Conservation (phyloP, 2,329 filamentous ascomycete genomes). For the Xylariaceae sp. region DNA sequence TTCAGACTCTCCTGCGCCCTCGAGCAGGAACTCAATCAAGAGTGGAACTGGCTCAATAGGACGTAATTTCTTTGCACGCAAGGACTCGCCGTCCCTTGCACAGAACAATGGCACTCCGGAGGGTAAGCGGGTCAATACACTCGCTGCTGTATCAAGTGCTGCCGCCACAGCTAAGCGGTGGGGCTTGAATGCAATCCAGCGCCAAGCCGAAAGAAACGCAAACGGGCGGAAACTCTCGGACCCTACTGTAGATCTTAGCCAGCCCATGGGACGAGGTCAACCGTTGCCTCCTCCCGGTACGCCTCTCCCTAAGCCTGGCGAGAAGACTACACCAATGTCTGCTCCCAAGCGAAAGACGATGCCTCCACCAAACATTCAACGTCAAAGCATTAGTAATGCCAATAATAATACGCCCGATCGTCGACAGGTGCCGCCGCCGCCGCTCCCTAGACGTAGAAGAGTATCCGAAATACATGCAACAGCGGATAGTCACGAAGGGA, state of each 20-base stretch:
- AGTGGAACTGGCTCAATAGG: conserved; percentile 24
- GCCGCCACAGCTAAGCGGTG: conserved; percentile 30
- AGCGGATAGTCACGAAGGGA: conserved; percentile 8
- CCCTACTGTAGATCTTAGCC: conserved; percentile 26
- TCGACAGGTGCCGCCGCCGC: conserved; percentile 23
- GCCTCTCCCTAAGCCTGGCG: conserved; percentile 26
- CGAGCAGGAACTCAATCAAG: conserved; percentile 22
- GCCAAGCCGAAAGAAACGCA: conserved; percentile 22
- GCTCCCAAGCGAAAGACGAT: conserved; percentile 25
- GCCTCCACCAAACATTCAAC: conserved; percentile 14
- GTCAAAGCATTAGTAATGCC: conserved; percentile 17
- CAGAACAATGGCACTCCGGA: conserved; percentile 18
- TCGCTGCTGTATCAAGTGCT: conserved; percentile 27
- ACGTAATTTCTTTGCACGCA: conserved; percentile 24
- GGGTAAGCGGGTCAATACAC: conserved; percentile 22
- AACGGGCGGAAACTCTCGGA: conserved; percentile 28
- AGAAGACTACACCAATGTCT: conserved; percentile 21
- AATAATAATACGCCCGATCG: conserved; percentile 22
- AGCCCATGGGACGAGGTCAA: conserved; percentile 31
- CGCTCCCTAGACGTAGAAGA: conserved; percentile 26
- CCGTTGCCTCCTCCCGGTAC: conserved; percentile 29
- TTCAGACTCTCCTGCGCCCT: conserved; percentile 18
- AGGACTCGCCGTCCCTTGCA: conserved; percentile 18
- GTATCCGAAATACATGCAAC: conserved; percentile 23
- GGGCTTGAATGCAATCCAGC: conserved; percentile 29